A percentile compares a stretch with the other conserved stretches of the same genome.
Evolutionary conservation across 768 basidiomycete genomes (phyloP).

Genomic region (Mycena rebaudengoi): DNA sequence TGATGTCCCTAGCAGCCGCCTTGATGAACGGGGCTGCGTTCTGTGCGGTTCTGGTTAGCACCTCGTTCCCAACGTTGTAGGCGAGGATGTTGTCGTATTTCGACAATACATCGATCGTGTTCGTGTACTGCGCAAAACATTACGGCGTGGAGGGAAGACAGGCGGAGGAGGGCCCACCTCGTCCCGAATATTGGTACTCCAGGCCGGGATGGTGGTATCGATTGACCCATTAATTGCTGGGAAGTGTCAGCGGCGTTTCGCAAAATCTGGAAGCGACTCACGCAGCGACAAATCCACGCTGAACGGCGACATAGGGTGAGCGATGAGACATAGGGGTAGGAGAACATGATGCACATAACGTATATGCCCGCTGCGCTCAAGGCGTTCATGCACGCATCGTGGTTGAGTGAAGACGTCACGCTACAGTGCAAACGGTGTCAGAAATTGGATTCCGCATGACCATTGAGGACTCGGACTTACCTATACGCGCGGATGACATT

Average conservation of each 20-base stretch:
- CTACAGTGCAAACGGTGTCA: too few relatives aligned
- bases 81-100: conserved; percentile 76
- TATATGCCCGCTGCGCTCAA: conserved; percentile 87
- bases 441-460: too few relatives aligned
- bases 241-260: neutral
- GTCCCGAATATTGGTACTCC: conserved; percentile 70
- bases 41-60: conserved; percentile 53
- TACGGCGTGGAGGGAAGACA: neutral
- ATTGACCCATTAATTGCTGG: conserved; percentile 70
- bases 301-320: conserved; percentile 14
- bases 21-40: conserved; percentile 71
- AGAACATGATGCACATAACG: conserved; percentile 68
- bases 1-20: conserved; percentile 75
- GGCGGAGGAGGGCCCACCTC: conserved; percentile 19
- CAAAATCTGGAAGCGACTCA: neutral
- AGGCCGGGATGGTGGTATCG: conserved; percentile 62
- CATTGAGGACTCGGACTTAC: too few relatives aligned
- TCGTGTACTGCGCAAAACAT: conserved; percentile 49
- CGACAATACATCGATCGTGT: conserved; percentile 64
- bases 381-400: conserved; percentile 85
- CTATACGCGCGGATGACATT: conserved; percentile 89
- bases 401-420: conserved; percentile 83
- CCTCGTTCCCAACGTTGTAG: conserved; percentile 78
- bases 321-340: neutral
- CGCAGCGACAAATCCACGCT: conserved; percentile 88